Conservation (phyloP, 805 yeast species). For the Hanseniaspora lindneri region DNA sequence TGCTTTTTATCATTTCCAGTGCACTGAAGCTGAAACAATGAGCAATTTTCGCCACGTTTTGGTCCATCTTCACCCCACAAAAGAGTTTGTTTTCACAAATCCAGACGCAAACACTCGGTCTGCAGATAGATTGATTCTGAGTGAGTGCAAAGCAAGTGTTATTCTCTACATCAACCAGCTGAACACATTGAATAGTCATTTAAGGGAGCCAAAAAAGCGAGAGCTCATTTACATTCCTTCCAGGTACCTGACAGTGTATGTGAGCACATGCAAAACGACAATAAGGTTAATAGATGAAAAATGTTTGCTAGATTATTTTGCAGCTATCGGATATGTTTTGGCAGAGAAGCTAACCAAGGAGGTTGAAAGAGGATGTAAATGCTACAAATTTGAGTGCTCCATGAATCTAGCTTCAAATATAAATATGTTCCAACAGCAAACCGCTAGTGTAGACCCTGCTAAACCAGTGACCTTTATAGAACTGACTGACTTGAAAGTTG, state of each 20-base stretch:
- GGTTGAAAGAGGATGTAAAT: neutral
- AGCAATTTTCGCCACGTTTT: neutral
- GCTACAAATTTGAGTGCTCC: neutral
- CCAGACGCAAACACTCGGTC: neutral
- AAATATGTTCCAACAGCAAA: neutral
- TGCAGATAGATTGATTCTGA: neutral
- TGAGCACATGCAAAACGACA: no score
- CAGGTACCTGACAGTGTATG: neutral
- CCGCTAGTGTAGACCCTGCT: neutral
- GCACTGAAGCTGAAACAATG: no score
- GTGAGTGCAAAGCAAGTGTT: neutral
- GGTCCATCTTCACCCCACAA: neutral
- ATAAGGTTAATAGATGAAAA: no score
- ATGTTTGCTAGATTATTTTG: neutral
- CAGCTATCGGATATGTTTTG: neutral
- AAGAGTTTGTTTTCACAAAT: neutral
- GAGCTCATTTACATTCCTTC: constrained; percentile 2
- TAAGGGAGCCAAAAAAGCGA: neutral
- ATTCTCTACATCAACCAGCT: neutral
- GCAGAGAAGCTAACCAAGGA: neutral
- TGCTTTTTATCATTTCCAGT: no score
- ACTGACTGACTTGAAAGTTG: neutral
- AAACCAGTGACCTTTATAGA: neutral
- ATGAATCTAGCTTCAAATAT: neutral
- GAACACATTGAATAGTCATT: neutral